Base-by-base conservation (phyloP, 2,329 filamentous ascomycete genomes). In the Magnaporthiopsis rhizophila region DNA sequence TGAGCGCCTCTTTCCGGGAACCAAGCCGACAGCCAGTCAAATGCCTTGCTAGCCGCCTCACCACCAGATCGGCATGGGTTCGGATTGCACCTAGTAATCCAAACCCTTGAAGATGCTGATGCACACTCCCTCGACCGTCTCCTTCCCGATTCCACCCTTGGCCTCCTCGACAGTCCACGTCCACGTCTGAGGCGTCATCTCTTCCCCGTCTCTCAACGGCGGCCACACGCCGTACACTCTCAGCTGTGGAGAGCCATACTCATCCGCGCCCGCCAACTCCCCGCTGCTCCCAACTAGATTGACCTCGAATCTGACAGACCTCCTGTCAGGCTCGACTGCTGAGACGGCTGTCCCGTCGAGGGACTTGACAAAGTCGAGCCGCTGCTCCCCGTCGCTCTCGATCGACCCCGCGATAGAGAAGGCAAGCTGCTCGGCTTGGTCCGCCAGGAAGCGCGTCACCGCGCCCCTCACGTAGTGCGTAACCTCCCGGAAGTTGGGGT, bases 381-480 rank as follows among this genome's bases (percentile, higher is more conserved):
- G 59, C 45, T 30, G 36, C 30, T 38, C 45, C 38, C n/a, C 77
- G 30, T 67, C 64, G 26, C 64, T 28, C 32, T 61, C 62, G 24
- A 12, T n/a, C 34, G 36, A 38, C 28, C 56, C 58, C 8, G 58
- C 62, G 56, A 18, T 63, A 50, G 13, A 24, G 3, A 65, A 61
- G 2, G 66, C 67, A 36, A 78, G 69, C 61, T 73, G 72, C 64
- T 74, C 67, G 8, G 69, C 67, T 2, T 67, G 73, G 12, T 76
- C 70, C 0, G 77, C 72, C 3, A 83, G 72, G 58, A 74, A 73
- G 59, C 77, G 80, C 30, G 75, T 69, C 9, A 78, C 74, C 15
- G 80, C 78, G 24, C 76, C 76, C 64, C 75, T 72, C 11, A 85
- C 68, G 70, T 84, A 84, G 67, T 78, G 76, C 15, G 75, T 72